Base-by-base conservation (phyloP, 2,329 filamentous ascomycete genomes). In the Apiospora malaysiana region DNA sequence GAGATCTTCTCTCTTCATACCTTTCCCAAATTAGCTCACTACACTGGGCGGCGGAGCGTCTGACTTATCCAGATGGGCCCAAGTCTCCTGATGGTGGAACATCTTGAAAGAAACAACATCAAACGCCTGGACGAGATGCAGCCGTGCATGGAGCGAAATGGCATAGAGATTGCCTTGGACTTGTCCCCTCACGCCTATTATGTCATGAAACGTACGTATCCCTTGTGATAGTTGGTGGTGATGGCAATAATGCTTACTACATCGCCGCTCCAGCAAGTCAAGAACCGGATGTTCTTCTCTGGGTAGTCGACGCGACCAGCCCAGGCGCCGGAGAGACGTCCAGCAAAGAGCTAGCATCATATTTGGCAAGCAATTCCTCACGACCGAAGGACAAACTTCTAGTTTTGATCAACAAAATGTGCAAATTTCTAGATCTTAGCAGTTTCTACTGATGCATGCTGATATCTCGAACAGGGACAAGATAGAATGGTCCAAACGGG, bases 221-320 rank as follows among this genome's bases (percentile, higher is more conserved):
- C 10, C 40, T 42, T 42, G n/a, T n/a, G n/a, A n/a, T n/a, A n/a
- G n/a, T n/a, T n/a, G n/a, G n/a, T n/a, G n/a, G n/a, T n/a, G n/a
- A 42, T 42, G 10, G 40, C 10, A 42, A 42, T 42, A 42, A 42
- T n/a, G 40, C 40, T 42, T 42, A 42, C 10, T 5, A 10, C 10
- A 42, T 6, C 40, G 40, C 40, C 10, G 27, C 14, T 67, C 9
- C 8, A 51, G 69, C 32, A 68, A 68, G 37, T 12, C 2, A 70
- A 18, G 40, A 46, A 37, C 69, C 69, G 16, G 69, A 70, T 37
- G 46, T 43, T 18, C 43, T 43, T 2, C 45, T 59, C 65, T 70
- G 69, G 69, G 69, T 70, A 27, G 69, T 70, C 10, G 69, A 70
- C 56, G 69, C 65, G 3, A 70, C 45, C 49, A 32, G 23, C 16